phyloP scores from a whole-genome alignment of 495 filamentous ascomycete genomes.

The Xanthoparmelia taractica region DNA sequence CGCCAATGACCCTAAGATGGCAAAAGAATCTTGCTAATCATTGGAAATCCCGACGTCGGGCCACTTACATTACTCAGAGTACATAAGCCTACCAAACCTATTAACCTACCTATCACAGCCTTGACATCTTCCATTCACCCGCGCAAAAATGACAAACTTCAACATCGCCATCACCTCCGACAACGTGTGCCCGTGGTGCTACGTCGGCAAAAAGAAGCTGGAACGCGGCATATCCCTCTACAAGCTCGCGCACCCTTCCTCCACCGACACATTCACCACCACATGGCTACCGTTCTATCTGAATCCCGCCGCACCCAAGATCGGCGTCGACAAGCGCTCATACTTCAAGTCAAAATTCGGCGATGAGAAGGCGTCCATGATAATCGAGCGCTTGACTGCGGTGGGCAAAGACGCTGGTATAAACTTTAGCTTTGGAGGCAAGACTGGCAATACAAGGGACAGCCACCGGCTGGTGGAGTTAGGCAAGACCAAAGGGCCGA shows the following conservation, averaged over 20 bases:
- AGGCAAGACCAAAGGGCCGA: constrained; percentile 49
- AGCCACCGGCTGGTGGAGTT: constrained; percentile 68
- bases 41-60: background rate
- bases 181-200: constrained; percentile 81
- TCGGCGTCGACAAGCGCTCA: constrained; percentile 48
- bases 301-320: constrained; percentile 53
- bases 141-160: constrained; percentile 73
- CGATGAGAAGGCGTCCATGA: constrained; percentile 46
- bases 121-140: too few species aligned
- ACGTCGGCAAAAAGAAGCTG: constrained; percentile 71
- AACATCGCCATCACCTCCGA: constrained; percentile 67
- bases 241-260: constrained; percentile 45
- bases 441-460: constrained; percentile 69
- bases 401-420: constrained; percentile 61
- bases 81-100: background rate
- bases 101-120: too few species aligned
- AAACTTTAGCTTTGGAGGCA: constrained; percentile 62
- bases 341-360: constrained; percentile 53
- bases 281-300: constrained; percentile 77
- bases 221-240: constrained; percentile 60
- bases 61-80: too few species aligned
- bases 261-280: constrained; percentile 59
- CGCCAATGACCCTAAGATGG: background rate
- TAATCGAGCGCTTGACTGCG: constrained; percentile 48
- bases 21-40: background rate